Evolutionary conservation across 139 green algal species (phyloP), one percentile per base, ranked within the genome.

Genomic region (Chara braunii): DNA sequence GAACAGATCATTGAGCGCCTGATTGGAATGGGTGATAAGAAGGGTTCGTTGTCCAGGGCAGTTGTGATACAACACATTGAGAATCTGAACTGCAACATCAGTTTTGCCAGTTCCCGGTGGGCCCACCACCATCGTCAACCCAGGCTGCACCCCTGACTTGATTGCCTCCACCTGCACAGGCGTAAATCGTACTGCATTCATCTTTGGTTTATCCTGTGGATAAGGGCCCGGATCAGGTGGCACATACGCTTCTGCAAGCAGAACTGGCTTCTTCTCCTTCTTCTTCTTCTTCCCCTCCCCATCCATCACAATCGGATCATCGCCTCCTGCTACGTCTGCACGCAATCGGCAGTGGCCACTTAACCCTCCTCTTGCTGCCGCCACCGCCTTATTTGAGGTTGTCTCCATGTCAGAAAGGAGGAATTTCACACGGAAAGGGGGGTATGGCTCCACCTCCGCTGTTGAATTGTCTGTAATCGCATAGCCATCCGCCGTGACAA

Each of bases 81-180:
- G 83, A 61, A 96, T 91, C 55, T 85, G 79, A 50, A 95, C 90
- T 2, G 92, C 92, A 8, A 85, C 92, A 81, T 98, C 92, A 0
- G 92, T 98, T 77, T 98, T 98, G 51, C 92, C 92, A 0, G 92
- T 98, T 14, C 91, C 91, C 5, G 92, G 92, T 2, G 92, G 92
- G 0, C 92, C 92, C 33, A 97, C 91, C 18, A 98, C 82, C 87
- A 98, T 92, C 3, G 86, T 97, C 45, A 98, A 78, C 2, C 92
- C 92, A 0, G 83, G 85, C 78, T 94, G 85, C 66, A 95, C 78
- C 1, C 90, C 91, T 22, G 69, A 31, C 31, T 70, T 64, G 54
- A 96, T 92, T 0, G 89, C 90, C 30, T 85, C 75, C 12, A 89
- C 84, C 68, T 77, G 68, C 43, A 91, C 81, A 3, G 86, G 83